A percentile compares a stretch with the other conserved stretches of the same genome.
Conservation (phyloP, 1,284 basidiomycete genomes). For the Boletus semigastroideus region DNA sequence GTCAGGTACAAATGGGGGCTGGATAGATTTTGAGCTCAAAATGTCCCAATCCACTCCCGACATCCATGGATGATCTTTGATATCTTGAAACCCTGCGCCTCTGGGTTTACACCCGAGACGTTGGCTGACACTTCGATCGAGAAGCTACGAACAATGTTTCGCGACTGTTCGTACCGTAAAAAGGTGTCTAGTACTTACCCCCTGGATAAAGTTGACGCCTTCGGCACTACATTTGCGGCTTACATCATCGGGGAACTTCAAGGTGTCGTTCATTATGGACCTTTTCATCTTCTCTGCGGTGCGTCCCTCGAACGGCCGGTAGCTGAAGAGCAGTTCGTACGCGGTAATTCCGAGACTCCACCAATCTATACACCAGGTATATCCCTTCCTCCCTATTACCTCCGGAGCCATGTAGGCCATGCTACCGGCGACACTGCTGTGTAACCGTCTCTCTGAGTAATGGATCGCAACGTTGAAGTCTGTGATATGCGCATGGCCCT, state of each 20-base stretch:
- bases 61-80: constrained; percentile 89
- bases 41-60: constrained; percentile 76
- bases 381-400: constrained; percentile 75
- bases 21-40: constrained; percentile 71
- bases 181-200: constrained; percentile 41
- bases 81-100: constrained; percentile 67
- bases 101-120: constrained; percentile 80
- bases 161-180: constrained; percentile 15
- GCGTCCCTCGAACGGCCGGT: constrained; percentile 87
- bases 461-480: constrained; percentile 99
- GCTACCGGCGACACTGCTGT: constrained; percentile 92
- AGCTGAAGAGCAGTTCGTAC: constrained; percentile 87
- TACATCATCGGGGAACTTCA: constrained; percentile 63
- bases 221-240: constrained; percentile 44
- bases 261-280: constrained; percentile 70
- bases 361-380: constrained; percentile 91
- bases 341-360: constrained; percentile 92
- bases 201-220: constrained; percentile 44
- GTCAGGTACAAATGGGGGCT: constrained; percentile 90
- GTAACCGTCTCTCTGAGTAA: constrained; percentile 81
- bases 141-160: constrained; percentile 52
- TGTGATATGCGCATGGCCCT: constrained; percentile 94
- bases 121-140: constrained; percentile 80
- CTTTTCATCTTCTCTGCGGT: constrained; percentile 83
- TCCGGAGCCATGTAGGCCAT: constrained; percentile 99